Evolutionary conservation across 305 asterid genomes (phyloP), one percentile per base, ranked within the genome.

Genomic region (Lippia alba): DNA sequence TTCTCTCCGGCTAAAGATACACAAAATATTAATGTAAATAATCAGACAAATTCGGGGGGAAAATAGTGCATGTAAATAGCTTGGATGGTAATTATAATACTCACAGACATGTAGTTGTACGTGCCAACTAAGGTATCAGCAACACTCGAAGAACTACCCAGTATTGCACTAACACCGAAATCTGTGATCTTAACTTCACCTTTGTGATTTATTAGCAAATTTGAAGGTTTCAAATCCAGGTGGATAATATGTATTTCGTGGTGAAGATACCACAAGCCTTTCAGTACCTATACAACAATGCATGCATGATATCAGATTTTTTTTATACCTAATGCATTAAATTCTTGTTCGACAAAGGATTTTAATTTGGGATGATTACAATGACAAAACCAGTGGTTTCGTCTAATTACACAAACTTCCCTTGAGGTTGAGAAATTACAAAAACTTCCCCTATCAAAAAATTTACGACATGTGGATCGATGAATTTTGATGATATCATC

Each of bases 181-280:
- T 94, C 99, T 2, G 99, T 94, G 79, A 94, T 94, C 86, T 94
- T 94, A 80, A 90, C 97, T 80, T 94, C 99, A 63, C 99, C 99
- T 81, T 86, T 78, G 72, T 94, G 99, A 77, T 94, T 94, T 74
- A 91, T 79, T 12, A 91, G 90, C 84, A 94, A 83, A 84, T 94
- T 94, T 14, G 97, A 92, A 73, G 99, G 97, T 77, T 94, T 94
- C 78, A 94, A 69, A 81, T 94, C 99, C 81, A 97, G 80, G 83
- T 94, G 99, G 75, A 94, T 88, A 44, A 94, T 87, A 82, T 94
- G 99, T 56, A 91, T 94, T 77, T 94, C 97, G 54, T 90, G 97
- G 82, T 94, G 99, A 78, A 94, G 97, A 80, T 94, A 94, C 97
- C 95, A 89, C 82, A 94, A 79, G 72, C 99, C 99, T 84, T 88